Conservation (phyloP, 2,329 filamentous ascomycete genomes). For the Beauveria bassiana region DNA sequence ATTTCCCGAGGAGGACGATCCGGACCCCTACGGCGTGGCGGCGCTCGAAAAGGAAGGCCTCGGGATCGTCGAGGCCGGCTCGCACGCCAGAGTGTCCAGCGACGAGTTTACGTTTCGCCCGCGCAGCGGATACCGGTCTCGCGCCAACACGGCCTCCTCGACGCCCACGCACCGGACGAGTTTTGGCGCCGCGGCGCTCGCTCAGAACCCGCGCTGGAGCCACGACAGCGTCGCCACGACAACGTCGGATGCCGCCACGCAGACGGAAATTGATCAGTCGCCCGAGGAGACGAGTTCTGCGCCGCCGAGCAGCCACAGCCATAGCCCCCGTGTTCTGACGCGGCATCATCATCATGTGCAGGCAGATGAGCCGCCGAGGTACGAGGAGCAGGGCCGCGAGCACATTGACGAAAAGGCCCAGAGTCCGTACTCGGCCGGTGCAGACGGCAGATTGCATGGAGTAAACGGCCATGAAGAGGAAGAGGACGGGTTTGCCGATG, state of each 20-base stretch:
- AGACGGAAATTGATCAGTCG: not conserved
- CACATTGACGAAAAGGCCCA: not conserved
- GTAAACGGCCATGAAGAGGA: not conserved
- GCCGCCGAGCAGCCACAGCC: not conserved
- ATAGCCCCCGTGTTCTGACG: not conserved
- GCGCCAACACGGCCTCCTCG: conserved; percentile 3
- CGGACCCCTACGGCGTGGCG: conserved; percentile 30
- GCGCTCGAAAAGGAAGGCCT: conserved; percentile 29
- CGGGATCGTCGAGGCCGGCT: conserved; percentile 29
- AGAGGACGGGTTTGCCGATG: not conserved
- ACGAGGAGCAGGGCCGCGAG: not conserved
- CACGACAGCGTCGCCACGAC: not conserved
- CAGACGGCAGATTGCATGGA: not conserved
- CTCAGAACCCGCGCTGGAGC: conserved; percentile 1
- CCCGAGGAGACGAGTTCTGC: not conserved
- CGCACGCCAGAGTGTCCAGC: conserved; percentile 26
- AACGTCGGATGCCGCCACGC: not conserved
- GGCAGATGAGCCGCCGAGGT: not conserved
- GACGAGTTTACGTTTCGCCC: conserved; percentile 29
- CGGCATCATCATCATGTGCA: not conserved
- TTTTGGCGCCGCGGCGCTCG: not conserved
- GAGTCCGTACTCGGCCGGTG: not conserved
- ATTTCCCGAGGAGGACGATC: conserved; percentile 29
- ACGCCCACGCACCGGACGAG: not conserved
- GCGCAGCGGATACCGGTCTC: conserved; percentile 15